These are phyloP conservation scores for Eremomyces bilateralis DNA, from an alignment of 495 filamentous ascomycete species.

Conservation along the genomic window DNA sequence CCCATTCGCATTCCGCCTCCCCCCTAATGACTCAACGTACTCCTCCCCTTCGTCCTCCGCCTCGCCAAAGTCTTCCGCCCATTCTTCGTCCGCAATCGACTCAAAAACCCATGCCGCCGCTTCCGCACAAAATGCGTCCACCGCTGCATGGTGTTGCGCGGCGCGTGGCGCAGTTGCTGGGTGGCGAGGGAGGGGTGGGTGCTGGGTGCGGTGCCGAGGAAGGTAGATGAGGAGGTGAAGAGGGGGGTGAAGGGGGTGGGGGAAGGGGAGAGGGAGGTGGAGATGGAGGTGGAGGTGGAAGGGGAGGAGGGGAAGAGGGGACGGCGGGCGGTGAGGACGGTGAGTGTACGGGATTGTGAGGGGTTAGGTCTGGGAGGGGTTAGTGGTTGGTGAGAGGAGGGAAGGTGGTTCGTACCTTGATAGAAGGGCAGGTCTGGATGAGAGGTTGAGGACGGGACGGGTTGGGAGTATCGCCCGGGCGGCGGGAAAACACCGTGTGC, in stretches of 20 bases:
- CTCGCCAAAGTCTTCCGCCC: slow-evolving; percentile 33
- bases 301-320: slow-evolving; percentile 11
- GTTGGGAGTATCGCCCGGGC: no score
- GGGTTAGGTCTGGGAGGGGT: slow-evolving; percentile 12
- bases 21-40: slow-evolving; percentile 41
- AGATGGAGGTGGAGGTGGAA: slow-evolving; percentile 14
- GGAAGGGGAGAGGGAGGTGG: slow-evolving; percentile 8
- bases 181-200: slow-evolving; percentile 24
- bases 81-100: slow-evolving; percentile 30
- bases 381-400: neutral
- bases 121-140: slow-evolving; percentile 50
- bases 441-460: no score
- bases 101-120: slow-evolving; percentile 46
- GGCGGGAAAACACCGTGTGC: no score
- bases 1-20: no score
- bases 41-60: slow-evolving; percentile 37
- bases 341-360: slow-evolving; percentile 19
- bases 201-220: no score
- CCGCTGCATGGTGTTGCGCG: slow-evolving; percentile 40
- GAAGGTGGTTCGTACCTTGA: no score
- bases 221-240: slow-evolving; percentile 28
- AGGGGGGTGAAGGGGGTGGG: slow-evolving; percentile 2
- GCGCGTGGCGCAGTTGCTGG: slow-evolving; percentile 30
- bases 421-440: no score
- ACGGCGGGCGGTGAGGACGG: slow-evolving; percentile 14